Base-by-base conservation (phyloP, 2,329 filamentous ascomycete species). In the Torrubiella hemipterigena region DNA sequence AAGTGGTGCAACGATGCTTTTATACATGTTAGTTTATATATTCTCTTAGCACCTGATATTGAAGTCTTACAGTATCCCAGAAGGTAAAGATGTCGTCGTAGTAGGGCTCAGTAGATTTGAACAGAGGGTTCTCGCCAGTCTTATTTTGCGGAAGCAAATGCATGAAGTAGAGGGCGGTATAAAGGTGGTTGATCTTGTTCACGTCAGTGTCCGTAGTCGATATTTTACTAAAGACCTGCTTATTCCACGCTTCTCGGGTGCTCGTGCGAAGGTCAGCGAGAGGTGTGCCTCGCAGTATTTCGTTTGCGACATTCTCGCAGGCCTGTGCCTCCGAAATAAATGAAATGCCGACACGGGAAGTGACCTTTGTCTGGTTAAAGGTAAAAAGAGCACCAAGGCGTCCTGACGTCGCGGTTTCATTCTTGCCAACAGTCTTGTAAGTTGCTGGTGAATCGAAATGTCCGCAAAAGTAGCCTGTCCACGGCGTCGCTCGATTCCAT, bases 41-140 rank as follows among this genome's bases (percentile, higher is more conserved):
- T 20, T 6, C 14, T 13, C 27, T 22, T 15, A 24, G 20, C 28
- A 22, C 16, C 12, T 8, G n/a, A 6, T 11, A 15, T 12, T n/a
- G n/a, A n/a, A n/a, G 7, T 31, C 42, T 31, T 32, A 49, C 42
- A 17, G 46, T 52, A 36, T 73, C 68, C 78, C 79, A 83, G 15
- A 78, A 65, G 0, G 78, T 82, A 44, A 80, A 81, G 12, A 77
- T 70, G 36, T 83, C 78, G 36, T 80, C 73, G 43, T 79, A 83
- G 44, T 80, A 81, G 2, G 78, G 77, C 48, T 83, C 78, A 0
- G 47, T 42, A 2, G 72, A 76, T 2, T 55, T 47, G 77, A 78
- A 83, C 1, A 63, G 51, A 0, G 77, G 77, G 37, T 82, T 84
- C 46, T 83, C 79, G 1, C 75, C 77, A 0, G 77, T 81, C 38